Evolutionary conservation across 768 basidiomycete genomes (phyloP).

Genomic region (Mycena polygramma): DNA sequence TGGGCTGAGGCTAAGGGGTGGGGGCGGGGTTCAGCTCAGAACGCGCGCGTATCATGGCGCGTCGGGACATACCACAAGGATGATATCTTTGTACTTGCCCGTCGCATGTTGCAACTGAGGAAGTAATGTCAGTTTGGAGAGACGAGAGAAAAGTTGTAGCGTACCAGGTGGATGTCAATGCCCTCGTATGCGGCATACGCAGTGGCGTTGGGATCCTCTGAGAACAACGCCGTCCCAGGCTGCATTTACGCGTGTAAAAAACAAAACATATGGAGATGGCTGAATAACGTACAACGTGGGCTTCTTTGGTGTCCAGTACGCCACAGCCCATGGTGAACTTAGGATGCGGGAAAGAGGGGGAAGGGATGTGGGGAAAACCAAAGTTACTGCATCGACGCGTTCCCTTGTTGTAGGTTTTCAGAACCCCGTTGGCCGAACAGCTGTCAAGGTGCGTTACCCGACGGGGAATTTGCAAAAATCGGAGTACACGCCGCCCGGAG

Average conservation of each 20-base stretch:
- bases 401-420: slow-evolving; percentile 12
- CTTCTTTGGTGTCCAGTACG: slow-evolving; percentile 24
- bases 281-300: slow-evolving; percentile 23
- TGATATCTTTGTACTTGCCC: slow-evolving; percentile 28
- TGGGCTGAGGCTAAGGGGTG: slow-evolving; percentile 24
- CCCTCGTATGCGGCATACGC: slow-evolving; percentile 27
- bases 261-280: not conserved
- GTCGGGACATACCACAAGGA: slow-evolving; percentile 17
- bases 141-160: not conserved
- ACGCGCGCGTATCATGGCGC: no score
- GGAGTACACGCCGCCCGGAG: slow-evolving; percentile 2
- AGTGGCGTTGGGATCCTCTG: slow-evolving; percentile 26
- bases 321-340: slow-evolving; percentile 25
- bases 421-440: not conserved
- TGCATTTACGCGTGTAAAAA: not conserved
- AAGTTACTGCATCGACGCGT: not conserved
- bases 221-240: slow-evolving; percentile 32
- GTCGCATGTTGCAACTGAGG: slow-evolving; percentile 27
- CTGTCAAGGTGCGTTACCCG: not conserved
- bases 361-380: not conserved
- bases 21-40: not conserved
- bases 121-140: not conserved
- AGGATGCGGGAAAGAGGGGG: slow-evolving; percentile 6
- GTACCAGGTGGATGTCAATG: slow-evolving; percentile 23
- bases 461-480: slow-evolving; percentile 1